Evolutionary conservation across 78 protist genomes (phyloP).

Genomic region (slime mould (Dictyostelium discoideum)): DNA sequence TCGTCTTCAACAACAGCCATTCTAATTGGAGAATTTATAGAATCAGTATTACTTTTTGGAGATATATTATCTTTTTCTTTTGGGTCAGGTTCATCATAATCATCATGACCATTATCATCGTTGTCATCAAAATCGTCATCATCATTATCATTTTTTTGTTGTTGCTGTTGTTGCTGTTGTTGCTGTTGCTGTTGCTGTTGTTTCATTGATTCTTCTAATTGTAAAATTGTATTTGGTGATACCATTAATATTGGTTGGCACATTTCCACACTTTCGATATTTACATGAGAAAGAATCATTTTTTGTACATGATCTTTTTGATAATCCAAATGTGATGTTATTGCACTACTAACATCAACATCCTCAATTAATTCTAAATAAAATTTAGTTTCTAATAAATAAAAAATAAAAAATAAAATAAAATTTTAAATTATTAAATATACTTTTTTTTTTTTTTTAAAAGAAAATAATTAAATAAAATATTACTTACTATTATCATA

Average conservation of each 20-base stretch:
- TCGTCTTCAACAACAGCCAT: not conserved
- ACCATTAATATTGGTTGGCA: slow-evolving; percentile 9
- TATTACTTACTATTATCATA: not conserved
- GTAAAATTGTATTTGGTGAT: not conserved
- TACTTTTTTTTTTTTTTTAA: not conserved
- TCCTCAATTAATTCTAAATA: slow-evolving; percentile 52
- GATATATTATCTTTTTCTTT: not conserved
- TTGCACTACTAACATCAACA: slow-evolving; percentile 67
- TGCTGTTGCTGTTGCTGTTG: not conserved
- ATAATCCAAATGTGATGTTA: slow-evolving; percentile 65
- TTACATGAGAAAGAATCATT: slow-evolving; percentile 54
- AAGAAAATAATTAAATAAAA: not conserved
- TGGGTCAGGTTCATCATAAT: not conserved
- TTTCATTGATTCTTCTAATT: not conserved
- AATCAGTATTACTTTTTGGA: not conserved
- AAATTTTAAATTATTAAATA: not conserved
- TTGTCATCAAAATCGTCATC: not conserved
- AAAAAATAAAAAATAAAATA: not conserved
- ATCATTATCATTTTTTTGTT: not conserved
- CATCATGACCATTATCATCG: not conserved
- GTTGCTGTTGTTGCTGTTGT: not conserved
- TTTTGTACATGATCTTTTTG: slow-evolving; percentile 1
- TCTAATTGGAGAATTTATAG: not conserved
- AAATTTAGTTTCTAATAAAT: not conserved
- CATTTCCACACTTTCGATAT: not conserved